Base-by-base conservation (phyloP, 768 basidiomycete species). In the Rhizopogon vesiculosus region DNA sequence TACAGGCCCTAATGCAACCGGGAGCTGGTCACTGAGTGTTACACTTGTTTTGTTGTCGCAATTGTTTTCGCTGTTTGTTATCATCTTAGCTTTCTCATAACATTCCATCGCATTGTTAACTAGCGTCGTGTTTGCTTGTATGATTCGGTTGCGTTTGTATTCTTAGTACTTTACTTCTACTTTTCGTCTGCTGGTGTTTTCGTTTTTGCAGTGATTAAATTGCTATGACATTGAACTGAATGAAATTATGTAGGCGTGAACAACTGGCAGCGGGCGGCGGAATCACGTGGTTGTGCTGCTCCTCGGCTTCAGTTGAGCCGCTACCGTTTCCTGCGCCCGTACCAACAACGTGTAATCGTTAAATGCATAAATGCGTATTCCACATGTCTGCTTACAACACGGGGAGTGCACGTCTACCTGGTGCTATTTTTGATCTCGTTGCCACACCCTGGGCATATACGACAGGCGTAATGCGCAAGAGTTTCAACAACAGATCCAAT, bases 321-420 rank as follows among this genome's bases (percentile, higher is more conserved):
- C 43, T 19, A 25, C 25, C 45, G 45, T 22, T 45, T 42, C 40
- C n/a, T 22, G 28, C 45, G 18, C 45, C 44, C 31, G 51, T 52
- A 52, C 45, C 51, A 51, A 48, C 48, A 49, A 49, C 48, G 48
- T 49, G 48, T 49, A 49, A 25, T 49, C 48, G 48, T 49, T 49
- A 49, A 49, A 49, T 35, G 15, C 48, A 10, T 49, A 49, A 49
- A 69, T 54, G 69, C 68, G 61, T 61, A 63, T 48, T 62, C 68
- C 68, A 68, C 68, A 72, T 69, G 48, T n/a, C 48, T 9, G 35
- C 38, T 38, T 38, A 38, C 48, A 22, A 19, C 31, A 49, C 19
- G 39, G 35, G 35, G 48, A 49, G 48, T 8, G 48, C 48, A 49
- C 48, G 48, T 49, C 35, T 49, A 35, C 48, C 48, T 49, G 33